Conservation (phyloP, 345 rosid species). For the Durio zibethinus region DNA sequence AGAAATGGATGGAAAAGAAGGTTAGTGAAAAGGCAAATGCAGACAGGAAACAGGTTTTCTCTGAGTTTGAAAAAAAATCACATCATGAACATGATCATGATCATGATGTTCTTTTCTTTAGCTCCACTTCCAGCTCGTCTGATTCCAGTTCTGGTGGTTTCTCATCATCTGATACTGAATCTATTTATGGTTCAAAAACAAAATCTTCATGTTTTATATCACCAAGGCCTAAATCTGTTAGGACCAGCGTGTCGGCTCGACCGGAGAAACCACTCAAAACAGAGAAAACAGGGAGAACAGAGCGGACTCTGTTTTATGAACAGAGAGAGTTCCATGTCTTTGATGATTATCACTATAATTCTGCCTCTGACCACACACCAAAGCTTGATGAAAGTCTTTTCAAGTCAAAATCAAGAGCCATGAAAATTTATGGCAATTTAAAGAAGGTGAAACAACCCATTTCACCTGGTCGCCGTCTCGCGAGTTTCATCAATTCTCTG, state of each 20-base stretch:
- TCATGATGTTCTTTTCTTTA: slow-evolving; percentile 48
- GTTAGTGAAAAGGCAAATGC: slow-evolving; percentile 18
- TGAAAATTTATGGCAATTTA: slow-evolving; percentile 50
- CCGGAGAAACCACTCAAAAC: slow-evolving; percentile 34
- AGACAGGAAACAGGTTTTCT: slow-evolving; percentile 19
- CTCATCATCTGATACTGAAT: slow-evolving; percentile 81
- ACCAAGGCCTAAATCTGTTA: slow-evolving; percentile 42
- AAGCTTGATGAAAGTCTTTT: slow-evolving; percentile 36
- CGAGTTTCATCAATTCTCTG: slow-evolving; percentile 69
- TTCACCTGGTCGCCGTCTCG: slow-evolving; percentile 59
- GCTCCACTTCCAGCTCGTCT: slow-evolving; percentile 73
- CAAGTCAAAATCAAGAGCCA: slow-evolving; percentile 54
- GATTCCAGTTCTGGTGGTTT: slow-evolving; percentile 71
- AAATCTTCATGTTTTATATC: slow-evolving; percentile 34
- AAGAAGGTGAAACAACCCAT: slow-evolving; percentile 80
- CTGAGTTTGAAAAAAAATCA: slow-evolving; percentile 27
- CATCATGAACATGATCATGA: slow-evolving; percentile 35
- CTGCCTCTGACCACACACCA: slow-evolving; percentile 30
- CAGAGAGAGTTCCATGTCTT: slow-evolving; percentile 35
- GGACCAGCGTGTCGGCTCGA: slow-evolving; percentile 27
- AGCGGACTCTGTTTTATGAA: slow-evolving; percentile 42
- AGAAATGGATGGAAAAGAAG: slow-evolving; percentile 43
- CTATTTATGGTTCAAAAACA: slow-evolving; percentile 38
- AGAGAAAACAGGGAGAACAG: slow-evolving; percentile 28
- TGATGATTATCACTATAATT: slow-evolving; percentile 29